Percentiles rank a stretch among this genome's conserved stretches.
phyloP scores from a whole-genome alignment of 1,284 basidiomycete species.

The Trichosporon sp. region DNA sequence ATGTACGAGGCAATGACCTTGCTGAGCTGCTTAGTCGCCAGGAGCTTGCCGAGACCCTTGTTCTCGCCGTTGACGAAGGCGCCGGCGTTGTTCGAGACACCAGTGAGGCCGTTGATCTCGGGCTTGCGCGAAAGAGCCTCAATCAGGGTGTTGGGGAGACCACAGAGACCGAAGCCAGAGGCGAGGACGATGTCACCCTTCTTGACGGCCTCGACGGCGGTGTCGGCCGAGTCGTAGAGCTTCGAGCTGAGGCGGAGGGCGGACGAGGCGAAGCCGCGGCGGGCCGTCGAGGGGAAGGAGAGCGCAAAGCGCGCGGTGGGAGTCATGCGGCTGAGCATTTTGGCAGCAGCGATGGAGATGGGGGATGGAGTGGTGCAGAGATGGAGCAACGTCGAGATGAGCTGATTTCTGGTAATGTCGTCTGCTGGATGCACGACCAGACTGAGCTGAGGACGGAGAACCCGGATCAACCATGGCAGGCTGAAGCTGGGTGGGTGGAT shows the following conservation, averaged over 20 bases:
- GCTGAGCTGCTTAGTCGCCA: slow-evolving; percentile 65
- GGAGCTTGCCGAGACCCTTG: slow-evolving; percentile 57
- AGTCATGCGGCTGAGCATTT: background rate
- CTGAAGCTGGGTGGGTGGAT: background rate
- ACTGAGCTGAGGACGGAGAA: background rate
- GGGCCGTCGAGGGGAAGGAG: background rate
- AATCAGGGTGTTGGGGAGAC: slow-evolving; percentile 68
- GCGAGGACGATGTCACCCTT: slow-evolving; percentile 70
- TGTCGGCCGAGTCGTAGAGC: slow-evolving; percentile 69
- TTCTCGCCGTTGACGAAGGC: slow-evolving; percentile 19
- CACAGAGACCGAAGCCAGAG: slow-evolving; percentile 55
- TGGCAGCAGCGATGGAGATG: background rate
- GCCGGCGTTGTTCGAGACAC: slow-evolving; percentile 87
- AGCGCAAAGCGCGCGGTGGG: background rate
- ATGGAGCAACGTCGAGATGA: background rate
- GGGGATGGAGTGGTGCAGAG: background rate
- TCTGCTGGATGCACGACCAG: background rate
- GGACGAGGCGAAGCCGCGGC: slow-evolving; percentile 13
- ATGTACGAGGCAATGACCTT: slow-evolving; percentile 85
- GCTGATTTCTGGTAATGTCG: background rate
- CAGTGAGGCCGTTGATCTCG: slow-evolving; percentile 67
- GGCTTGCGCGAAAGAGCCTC: slow-evolving; percentile 65
- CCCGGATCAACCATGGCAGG: background rate
- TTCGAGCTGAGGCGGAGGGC: slow-evolving; percentile 49
- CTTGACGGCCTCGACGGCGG: slow-evolving; percentile 75